A percentile compares a stretch with the other conserved stretches of the same genome.
These are phyloP conservation scores for Fraxinus quadrangulata DNA, from an alignment of 257 asterid species.

Conservation along the genomic window DNA sequence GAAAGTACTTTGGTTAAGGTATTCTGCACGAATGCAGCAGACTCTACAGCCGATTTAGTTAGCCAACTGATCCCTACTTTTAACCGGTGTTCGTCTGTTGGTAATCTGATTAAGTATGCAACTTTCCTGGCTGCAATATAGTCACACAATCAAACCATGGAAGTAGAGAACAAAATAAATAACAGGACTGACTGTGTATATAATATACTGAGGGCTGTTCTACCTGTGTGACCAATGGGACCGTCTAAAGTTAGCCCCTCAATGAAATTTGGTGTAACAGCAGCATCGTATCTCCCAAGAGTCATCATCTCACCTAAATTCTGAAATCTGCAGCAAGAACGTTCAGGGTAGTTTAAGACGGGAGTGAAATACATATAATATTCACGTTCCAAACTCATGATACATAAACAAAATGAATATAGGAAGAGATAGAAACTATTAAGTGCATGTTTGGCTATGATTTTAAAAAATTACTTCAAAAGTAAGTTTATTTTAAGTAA, in stretches of 20 bases:
- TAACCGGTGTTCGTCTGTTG: slow-evolving; percentile 85
- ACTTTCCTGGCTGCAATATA: slow-evolving; percentile 76
- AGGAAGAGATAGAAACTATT: not conserved
- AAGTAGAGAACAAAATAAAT: not conserved
- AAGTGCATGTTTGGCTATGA: not conserved
- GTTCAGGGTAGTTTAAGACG: slow-evolving; percentile 10
- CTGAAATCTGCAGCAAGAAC: slow-evolving; percentile 66
- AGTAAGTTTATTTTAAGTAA: not conserved
- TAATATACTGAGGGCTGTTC: not conserved
- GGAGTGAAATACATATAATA: not conserved
- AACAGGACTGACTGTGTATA: not conserved
- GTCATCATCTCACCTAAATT: slow-evolving; percentile 97
- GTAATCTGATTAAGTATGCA: slow-evolving; percentile 81
- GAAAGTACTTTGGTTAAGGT: slow-evolving; percentile 63
- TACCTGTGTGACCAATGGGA: slow-evolving; percentile 90
- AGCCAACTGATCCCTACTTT: slow-evolving; percentile 96
- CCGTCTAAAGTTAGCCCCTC: slow-evolving; percentile 92
- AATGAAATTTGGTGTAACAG: slow-evolving; percentile 74
- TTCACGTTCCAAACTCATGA: not conserved
- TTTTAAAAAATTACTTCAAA: too few species aligned
- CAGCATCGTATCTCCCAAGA: slow-evolving; percentile 89
- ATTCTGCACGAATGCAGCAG: slow-evolving; percentile 70
- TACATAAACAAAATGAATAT: not conserved
- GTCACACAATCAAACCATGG: not conserved
- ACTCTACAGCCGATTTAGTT: slow-evolving; percentile 72